Evolutionary conservation across 495 filamentous ascomycete species (phyloP).

Genomic region (Trichoderma virens): DNA sequence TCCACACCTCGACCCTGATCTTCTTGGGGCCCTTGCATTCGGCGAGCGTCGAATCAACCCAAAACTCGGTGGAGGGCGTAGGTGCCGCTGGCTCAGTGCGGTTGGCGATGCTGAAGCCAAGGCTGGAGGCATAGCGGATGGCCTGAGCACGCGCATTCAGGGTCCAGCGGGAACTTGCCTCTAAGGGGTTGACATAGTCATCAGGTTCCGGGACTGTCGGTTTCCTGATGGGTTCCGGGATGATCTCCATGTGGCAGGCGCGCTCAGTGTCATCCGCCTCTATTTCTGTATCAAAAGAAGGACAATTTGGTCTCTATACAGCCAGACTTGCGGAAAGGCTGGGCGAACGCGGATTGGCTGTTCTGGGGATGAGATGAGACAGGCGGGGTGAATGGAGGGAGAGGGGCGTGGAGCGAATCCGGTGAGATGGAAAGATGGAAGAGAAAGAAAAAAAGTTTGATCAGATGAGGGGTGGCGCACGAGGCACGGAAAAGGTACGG

Average conservation of each 20-base stretch:
- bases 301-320: not conserved
- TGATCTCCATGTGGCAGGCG: not conserved
- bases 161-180: conserved; percentile 19
- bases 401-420: not conserved
- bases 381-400: conserved; percentile 2
- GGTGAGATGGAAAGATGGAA: not conserved
- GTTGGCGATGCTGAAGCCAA: conserved; percentile 17
- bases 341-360: conserved; percentile 6
- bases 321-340: not conserved
- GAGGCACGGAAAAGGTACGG: conserved; percentile 2
- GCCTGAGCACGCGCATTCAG: conserved; percentile 14
- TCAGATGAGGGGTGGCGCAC: not conserved
- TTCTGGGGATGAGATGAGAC: not conserved
- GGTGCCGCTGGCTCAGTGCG: conserved; percentile 10
- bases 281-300: not conserved
- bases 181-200: conserved; percentile 19
- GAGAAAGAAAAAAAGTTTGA: not conserved
- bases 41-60: conserved; percentile 16
- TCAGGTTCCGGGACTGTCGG: conserved; percentile 17
- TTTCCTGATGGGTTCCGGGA: conserved; percentile 19
- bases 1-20: conserved; percentile 18
- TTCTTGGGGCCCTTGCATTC: conserved; percentile 13
- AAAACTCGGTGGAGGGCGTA: conserved; percentile 15
- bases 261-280: not conserved
- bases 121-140: conserved; percentile 14